Percentiles rank a stretch among this genome's conserved stretches.
phyloP scores from a whole-genome alignment of 495 filamentous ascomycete species.

The Aspergillus cavernicola region DNA sequence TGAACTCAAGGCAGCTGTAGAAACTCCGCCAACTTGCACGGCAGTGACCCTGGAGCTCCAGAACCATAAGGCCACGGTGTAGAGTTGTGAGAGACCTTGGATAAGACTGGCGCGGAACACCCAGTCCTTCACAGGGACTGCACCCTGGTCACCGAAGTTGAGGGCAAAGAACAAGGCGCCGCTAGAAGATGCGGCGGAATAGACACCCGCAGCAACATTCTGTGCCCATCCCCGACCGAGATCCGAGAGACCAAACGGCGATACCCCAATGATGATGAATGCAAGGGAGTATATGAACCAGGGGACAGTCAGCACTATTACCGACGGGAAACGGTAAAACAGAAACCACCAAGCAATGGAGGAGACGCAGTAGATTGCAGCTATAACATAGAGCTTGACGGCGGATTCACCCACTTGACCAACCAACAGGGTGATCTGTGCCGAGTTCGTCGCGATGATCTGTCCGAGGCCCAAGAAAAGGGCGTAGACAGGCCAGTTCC shows the following conservation, averaged over 20 bases:
- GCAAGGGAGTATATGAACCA: slow-evolving; percentile 63
- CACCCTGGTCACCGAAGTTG: slow-evolving; percentile 48
- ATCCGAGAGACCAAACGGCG: slow-evolving; percentile 44
- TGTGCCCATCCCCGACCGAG: too few relatives aligned
- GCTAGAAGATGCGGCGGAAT: slow-evolving; percentile 43
- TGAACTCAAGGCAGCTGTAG: neutral
- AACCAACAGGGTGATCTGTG: slow-evolving; percentile 65
- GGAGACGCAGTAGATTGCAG: slow-evolving; percentile 55
- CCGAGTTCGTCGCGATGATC: slow-evolving; percentile 66
- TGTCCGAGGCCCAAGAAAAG: slow-evolving; percentile 62
- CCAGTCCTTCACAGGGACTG: slow-evolving; percentile 43
- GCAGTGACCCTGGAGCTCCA: slow-evolving; percentile 39
- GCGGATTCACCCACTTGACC: slow-evolving; percentile 60
- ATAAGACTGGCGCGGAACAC: slow-evolving; percentile 48
- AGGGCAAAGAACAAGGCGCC: slow-evolving; percentile 48
- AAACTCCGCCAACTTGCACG: neutral
- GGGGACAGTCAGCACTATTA: slow-evolving; percentile 53
- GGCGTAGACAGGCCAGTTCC: slow-evolving; percentile 69
- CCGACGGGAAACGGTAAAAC: slow-evolving; percentile 57
- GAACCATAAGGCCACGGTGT: slow-evolving; percentile 48
- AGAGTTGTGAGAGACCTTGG: slow-evolving; percentile 44
- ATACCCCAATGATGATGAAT: slow-evolving; percentile 61
- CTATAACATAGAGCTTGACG: slow-evolving; percentile 61
- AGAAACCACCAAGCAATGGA: slow-evolving; percentile 62
- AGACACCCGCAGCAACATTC: slow-evolving; percentile 26